Percentiles rank a stretch among this genome's conserved stretches.
These are phyloP conservation scores for Carpinus fangiana DNA, from an alignment of 306 rosid genomes.

Conservation along the genomic window DNA sequence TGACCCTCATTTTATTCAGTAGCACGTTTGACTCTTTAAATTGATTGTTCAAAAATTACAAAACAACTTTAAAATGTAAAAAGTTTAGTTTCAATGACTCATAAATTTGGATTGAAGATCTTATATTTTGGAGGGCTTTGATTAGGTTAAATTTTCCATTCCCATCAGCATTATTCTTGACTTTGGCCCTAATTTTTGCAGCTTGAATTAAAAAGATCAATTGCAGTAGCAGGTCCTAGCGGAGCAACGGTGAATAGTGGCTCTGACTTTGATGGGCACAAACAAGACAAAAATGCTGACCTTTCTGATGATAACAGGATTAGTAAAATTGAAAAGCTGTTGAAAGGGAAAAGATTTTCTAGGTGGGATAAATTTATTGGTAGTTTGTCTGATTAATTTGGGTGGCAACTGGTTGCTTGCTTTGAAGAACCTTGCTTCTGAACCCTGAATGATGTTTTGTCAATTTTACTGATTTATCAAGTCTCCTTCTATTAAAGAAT, in stretches of 20 bases:
- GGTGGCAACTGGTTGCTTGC: background rate
- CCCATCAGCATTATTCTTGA: constrained; percentile 9
- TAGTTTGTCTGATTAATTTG: background rate
- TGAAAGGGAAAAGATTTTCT: constrained; percentile 48
- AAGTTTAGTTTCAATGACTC: too few species aligned
- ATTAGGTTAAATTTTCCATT: background rate
- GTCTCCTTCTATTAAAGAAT: constrained; percentile 1
- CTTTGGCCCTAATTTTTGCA: constrained; percentile 22
- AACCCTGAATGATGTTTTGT: background rate
- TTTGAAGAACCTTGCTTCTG: background rate
- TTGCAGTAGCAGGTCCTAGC: constrained; percentile 35
- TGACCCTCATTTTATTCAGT: background rate
- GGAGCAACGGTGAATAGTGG: constrained; percentile 15
- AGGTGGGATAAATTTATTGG: constrained; percentile 32
- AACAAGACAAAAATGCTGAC: constrained; percentile 12
- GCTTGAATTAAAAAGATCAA: constrained; percentile 27
- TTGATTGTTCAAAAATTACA: too few species aligned
- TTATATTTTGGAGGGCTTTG: background rate
- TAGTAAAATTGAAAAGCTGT: constrained; percentile 44
- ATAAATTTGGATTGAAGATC: too few species aligned
- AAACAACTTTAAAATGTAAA: too few species aligned
- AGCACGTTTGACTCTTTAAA: background rate
- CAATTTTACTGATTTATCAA: background rate
- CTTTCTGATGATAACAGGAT: constrained; percentile 20
- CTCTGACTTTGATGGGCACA: constrained; percentile 21